Evolutionary conservation across 208 protist genomes (phyloP).

Genomic region (Trypanosoma scelopori): DNA sequence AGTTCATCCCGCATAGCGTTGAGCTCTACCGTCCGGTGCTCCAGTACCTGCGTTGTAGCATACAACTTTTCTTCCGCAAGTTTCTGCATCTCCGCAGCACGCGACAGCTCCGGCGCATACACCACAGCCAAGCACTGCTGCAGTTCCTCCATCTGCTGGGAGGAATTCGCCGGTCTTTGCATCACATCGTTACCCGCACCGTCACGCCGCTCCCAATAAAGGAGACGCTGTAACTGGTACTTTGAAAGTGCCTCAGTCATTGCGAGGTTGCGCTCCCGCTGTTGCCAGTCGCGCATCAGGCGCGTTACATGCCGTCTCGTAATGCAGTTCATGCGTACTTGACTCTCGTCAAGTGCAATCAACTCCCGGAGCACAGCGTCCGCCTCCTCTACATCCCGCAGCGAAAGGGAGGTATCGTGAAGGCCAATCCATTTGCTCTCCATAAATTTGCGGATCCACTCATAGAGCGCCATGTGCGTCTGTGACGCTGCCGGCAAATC

Average conservation of each 20-base stretch:
- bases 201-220: constrained; percentile 4
- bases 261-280: not conserved
- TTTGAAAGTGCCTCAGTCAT: constrained; percentile 2
- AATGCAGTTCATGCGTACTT: constrained; percentile 6
- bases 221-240: constrained; percentile 13
- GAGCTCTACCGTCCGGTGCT: not conserved
- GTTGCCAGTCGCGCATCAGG: not conserved
- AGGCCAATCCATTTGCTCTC: not conserved
- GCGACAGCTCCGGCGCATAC: not conserved
- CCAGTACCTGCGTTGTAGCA: constrained; percentile 3
- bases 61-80: constrained; percentile 5
- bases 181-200: not conserved
- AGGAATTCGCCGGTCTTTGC: too few relatives aligned
- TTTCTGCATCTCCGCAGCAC: not conserved
- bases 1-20: not conserved
- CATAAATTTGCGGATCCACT: constrained; percentile 15
- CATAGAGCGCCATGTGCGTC: constrained; percentile 9
- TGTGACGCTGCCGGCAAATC: constrained; percentile 2
- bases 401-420: not conserved
- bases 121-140: not conserved
- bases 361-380: constrained; percentile 11
- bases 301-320: not conserved
- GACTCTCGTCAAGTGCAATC: constrained; percentile 17
- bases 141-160: constrained; percentile 3
- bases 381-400: not conserved